phyloP scores from a whole-genome alignment of 306 rosid species.

The Inga leiocalycina region DNA sequence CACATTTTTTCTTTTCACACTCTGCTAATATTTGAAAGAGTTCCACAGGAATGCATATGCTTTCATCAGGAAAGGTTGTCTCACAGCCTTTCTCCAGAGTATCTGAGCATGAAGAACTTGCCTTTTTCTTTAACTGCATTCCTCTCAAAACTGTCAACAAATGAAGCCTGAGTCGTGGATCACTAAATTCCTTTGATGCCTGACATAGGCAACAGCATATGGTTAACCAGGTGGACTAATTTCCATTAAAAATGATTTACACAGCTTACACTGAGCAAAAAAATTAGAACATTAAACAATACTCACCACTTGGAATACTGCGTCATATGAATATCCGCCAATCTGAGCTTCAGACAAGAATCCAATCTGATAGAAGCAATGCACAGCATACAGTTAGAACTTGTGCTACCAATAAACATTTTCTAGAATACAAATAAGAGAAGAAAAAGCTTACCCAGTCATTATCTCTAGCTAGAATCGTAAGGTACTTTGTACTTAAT shows the following conservation, averaged over 20 bases:
- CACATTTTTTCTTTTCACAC: conserved; percentile 74
- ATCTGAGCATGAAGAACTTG: conserved; percentile 62
- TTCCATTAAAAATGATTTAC: background rate
- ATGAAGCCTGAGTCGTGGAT: conserved; percentile 84
- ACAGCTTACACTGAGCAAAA: conserved; percentile 8
- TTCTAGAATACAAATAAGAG: conserved; percentile 25
- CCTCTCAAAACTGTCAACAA: conserved; percentile 84
- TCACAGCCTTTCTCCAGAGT: conserved; percentile 57
- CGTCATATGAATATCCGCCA: conserved; percentile 86
- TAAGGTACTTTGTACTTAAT: conserved; percentile 82
- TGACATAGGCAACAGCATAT: conserved; percentile 42
- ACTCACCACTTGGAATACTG: conserved; percentile 72
- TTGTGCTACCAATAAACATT: conserved; percentile 22
- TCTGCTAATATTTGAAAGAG: conserved; percentile 86
- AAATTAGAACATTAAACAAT: conserved; percentile 27
- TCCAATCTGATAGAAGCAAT: conserved; percentile 68
- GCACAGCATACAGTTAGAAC: conserved; percentile 23
- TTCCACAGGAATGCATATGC: conserved; percentile 73
- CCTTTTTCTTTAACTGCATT: conserved; percentile 78
- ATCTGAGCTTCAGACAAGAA: conserved; percentile 91
- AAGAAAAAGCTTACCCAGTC: conserved; percentile 75
- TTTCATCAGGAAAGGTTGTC: conserved; percentile 61
- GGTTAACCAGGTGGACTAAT: conserved; percentile 32
- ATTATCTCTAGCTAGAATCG: conserved; percentile 83
- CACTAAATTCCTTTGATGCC: conserved; percentile 93